These are phyloP conservation scores for Plasmodium gallinaceum DNA, from an alignment of 169 alveolate genomes.

Conservation along the genomic window DNA sequence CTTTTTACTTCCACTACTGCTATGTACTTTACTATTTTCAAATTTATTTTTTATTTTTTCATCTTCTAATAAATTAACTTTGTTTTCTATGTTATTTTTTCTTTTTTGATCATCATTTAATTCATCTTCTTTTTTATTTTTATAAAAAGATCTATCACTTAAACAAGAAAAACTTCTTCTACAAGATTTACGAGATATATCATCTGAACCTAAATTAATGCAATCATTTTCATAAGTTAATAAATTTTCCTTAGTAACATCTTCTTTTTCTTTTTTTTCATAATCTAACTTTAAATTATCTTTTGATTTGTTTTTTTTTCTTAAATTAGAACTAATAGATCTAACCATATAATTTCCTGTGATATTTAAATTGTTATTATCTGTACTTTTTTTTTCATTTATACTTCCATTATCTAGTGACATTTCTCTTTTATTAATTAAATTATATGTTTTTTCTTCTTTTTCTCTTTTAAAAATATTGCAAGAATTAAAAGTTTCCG, in stretches of 20 bases:
- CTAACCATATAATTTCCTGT: slow-evolving; percentile 50
- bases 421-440: slow-evolving; percentile 23
- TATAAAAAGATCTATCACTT: slow-evolving; percentile 39
- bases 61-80: not conserved
- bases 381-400: slow-evolving; percentile 11
- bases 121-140: slow-evolving; percentile 20
- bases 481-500: not conserved
- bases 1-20: slow-evolving; percentile 3
- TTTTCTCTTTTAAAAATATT: slow-evolving; percentile 1
- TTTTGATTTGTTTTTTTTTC: slow-evolving; percentile 38
- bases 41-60: slow-evolving; percentile 11
- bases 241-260: slow-evolving; percentile 63
- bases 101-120: not conserved
- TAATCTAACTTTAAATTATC: slow-evolving; percentile 40
- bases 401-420: slow-evolving; percentile 9
- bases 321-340: slow-evolving; percentile 65
- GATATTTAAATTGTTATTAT: slow-evolving; percentile 10
- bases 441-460: not conserved
- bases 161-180: slow-evolving; percentile 61
- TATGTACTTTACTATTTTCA: not conserved
- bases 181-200: slow-evolving; percentile 5
- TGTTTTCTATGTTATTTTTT: not conserved
- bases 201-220: slow-evolving; percentile 1
- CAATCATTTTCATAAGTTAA: slow-evolving; percentile 66
- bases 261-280: slow-evolving; percentile 75